These are phyloP conservation scores for Coffea eugenioides DNA, from an alignment of 257 asterid species.

Conservation along the genomic window DNA sequence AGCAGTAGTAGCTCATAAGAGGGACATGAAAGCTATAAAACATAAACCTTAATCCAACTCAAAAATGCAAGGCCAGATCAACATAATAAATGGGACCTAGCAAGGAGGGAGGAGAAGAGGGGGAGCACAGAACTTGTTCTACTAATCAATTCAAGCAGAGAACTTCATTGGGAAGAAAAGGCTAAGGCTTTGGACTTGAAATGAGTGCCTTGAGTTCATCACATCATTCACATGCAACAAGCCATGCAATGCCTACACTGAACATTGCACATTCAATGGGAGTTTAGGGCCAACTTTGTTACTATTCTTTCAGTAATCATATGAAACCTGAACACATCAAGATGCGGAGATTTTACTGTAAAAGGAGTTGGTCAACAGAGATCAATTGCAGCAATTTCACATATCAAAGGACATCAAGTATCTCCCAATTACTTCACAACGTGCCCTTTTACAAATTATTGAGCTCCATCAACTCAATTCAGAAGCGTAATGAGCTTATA, in stretches of 20 bases:
- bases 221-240: not conserved
- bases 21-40: not conserved
- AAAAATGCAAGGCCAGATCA: not conserved
- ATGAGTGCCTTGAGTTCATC: not conserved
- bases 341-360: not conserved
- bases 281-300: not conserved
- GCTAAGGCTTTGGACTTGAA: not conserved
- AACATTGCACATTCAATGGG: too few species aligned
- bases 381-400: not conserved
- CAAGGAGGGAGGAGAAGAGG: not conserved
- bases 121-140: not conserved
- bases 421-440: not conserved
- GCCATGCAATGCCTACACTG: not conserved
- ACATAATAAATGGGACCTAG: not conserved
- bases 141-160: not conserved
- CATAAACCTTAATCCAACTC: not conserved
- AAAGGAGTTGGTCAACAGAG: not conserved
- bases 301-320: not conserved
- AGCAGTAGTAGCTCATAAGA: not conserved
- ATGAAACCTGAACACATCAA: not conserved
- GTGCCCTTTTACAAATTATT: not conserved
- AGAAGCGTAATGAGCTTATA: not conserved
- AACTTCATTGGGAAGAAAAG: not conserved
- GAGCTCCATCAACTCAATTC: not conserved
- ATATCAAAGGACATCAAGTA: constrained; percentile 3